phyloP scores from a whole-genome alignment of 2,329 filamentous ascomycete species.

The Hirsutella rhossiliensis region DNA sequence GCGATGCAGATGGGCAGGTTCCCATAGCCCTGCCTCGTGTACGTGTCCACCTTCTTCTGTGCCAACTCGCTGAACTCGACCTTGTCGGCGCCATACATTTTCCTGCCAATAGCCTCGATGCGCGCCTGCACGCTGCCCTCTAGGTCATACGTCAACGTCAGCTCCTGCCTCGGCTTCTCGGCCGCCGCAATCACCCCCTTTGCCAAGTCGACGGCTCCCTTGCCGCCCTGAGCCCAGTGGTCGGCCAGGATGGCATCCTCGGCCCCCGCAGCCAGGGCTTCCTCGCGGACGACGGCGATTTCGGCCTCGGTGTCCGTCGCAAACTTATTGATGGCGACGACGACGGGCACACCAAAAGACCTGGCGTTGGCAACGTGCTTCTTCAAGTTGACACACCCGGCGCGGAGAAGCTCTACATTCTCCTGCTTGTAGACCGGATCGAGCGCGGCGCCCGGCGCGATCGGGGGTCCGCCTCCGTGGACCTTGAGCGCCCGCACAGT shows the following conservation, averaged over 20 bases:
- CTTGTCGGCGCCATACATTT: constrained; percentile 85
- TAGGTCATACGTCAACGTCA: constrained; percentile 75
- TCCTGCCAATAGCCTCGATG: constrained; percentile 78
- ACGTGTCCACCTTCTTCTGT: constrained; percentile 92
- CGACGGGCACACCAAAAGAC: constrained; percentile 80
- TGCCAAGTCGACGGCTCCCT: constrained; percentile 79
- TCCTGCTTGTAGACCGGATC: constrained; percentile 82
- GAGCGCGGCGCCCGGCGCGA: constrained; percentile 76
- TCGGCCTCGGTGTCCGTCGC: constrained; percentile 89
- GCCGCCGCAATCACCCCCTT: constrained; percentile 75
- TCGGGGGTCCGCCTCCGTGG: constrained; percentile 90
- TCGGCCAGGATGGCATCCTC: constrained; percentile 89
- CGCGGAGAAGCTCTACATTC: constrained; percentile 81
- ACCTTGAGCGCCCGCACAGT: constrained; percentile 95
- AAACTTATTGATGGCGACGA: constrained; percentile 97
- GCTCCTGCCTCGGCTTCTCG: constrained; percentile 56
- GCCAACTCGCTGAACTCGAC: constrained; percentile 92
- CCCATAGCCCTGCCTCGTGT: constrained; percentile 82
- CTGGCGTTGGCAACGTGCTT: constrained; percentile 92
- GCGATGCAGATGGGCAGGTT: constrained; percentile 93
- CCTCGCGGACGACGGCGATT: constrained; percentile 77
- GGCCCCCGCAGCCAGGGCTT: constrained; percentile 81
- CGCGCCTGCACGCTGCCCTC: constrained; percentile 74
- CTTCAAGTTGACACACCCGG: constrained; percentile 84
- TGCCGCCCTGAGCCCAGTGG: constrained; percentile 93